A percentile compares a stretch with the other conserved stretches of the same genome.
Evolutionary conservation across 2,329 filamentous ascomycete species (phyloP).

Genomic region (Colletotrichum sp.): DNA sequence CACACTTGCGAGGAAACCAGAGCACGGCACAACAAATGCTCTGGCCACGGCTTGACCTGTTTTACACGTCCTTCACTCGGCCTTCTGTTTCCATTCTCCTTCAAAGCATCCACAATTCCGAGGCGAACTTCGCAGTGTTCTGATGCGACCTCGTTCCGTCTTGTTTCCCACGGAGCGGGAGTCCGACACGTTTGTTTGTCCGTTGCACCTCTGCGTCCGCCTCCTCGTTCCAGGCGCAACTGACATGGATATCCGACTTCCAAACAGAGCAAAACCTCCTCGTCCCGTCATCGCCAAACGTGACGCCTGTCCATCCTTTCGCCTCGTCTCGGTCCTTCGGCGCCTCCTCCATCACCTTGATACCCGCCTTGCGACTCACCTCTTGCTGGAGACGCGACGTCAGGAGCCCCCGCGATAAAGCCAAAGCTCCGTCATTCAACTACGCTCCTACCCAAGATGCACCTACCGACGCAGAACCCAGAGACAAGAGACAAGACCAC

Average conservation of each 20-base stretch:
- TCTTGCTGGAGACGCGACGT: not conserved
- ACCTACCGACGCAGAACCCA: not conserved
- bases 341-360: not conserved
- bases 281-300: not conserved
- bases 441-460: not conserved
- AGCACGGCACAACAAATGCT: not conserved
- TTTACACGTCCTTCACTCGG: not conserved
- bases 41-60: not conserved
- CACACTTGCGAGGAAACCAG: not conserved
- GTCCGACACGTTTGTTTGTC: not conserved
- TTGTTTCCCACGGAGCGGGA: not conserved
- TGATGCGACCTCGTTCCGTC: not conserved
- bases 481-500: not conserved
- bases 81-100: not conserved
- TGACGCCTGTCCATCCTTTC: not conserved
- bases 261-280: not conserved
- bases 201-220: not conserved
- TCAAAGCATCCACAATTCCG: slow-evolving; percentile 1
- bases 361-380: not conserved
- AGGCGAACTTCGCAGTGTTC: not conserved
- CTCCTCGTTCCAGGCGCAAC: not conserved
- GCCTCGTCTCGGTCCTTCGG: not conserved
- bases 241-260: not conserved
- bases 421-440: not conserved
- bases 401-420: not conserved